Conservation (phyloP, 306 rosid species). For the Acmispon strigosus region DNA sequence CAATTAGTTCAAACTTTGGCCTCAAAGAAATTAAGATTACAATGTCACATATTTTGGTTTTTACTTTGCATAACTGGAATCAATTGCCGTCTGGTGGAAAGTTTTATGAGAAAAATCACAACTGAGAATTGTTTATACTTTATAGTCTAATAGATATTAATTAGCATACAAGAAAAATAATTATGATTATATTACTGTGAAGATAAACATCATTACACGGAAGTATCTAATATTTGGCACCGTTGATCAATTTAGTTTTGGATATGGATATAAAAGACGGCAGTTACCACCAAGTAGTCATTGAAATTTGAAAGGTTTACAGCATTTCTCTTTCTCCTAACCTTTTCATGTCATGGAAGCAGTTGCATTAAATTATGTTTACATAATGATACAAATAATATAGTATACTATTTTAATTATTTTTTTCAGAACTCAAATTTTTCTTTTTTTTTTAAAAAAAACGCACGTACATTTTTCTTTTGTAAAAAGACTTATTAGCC, state of each 20-base stretch:
- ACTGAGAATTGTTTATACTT: not conserved
- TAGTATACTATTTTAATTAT: no score
- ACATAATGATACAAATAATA: no score
- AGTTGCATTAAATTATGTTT: no score
- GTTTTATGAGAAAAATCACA: not conserved
- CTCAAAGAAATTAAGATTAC: not conserved
- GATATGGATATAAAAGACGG: conserved; percentile 17
- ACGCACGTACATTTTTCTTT: no score
- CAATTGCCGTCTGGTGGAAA: conserved; percentile 21
- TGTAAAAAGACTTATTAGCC: no score
- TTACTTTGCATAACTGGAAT: not conserved
- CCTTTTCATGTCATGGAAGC: no score
- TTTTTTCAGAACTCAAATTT: no score
- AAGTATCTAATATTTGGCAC: not conserved
- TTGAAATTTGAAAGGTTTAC: no score
- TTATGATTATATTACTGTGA: not conserved
- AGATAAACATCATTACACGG: not conserved
- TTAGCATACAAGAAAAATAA: not conserved
- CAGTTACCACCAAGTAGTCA: not conserved
- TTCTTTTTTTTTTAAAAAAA: no score
- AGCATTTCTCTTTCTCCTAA: no score
- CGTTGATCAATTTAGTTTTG: not conserved
- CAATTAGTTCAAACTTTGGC: not conserved
- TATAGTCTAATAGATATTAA: not conserved
- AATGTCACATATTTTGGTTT: not conserved